Evolutionary conservation across 1,284 basidiomycete species (phyloP).

Genomic region (Rhodotorula mucilaginosa): DNA sequence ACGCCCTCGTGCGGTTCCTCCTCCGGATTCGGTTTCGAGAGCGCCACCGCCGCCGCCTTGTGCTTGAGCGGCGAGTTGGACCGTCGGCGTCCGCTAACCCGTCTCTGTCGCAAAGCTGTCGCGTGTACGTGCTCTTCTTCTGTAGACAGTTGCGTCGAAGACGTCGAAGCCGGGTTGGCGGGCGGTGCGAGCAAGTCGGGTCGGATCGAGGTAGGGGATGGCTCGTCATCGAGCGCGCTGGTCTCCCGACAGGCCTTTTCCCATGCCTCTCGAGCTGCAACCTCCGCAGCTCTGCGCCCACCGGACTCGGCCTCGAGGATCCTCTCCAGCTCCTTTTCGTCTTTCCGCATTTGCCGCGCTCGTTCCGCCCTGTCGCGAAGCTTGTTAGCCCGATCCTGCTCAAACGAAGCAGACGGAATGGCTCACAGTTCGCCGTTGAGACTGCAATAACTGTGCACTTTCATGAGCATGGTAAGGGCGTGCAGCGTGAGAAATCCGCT

Average conservation of each 20-base stretch:
- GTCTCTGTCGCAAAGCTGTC: neutral
- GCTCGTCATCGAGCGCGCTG: neutral
- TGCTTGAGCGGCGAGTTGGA: constrained; percentile 1
- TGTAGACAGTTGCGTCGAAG: constrained; percentile 25
- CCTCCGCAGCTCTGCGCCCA: constrained; percentile 59
- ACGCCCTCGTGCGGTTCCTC: constrained; percentile 12
- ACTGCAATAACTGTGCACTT: constrained; percentile 90
- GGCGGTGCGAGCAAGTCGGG: neutral
- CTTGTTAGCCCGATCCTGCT: neutral
- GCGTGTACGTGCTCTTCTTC: neutral
- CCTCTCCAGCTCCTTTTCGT: constrained; percentile 55
- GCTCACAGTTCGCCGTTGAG: constrained; percentile 74
- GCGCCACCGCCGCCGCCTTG: no score
- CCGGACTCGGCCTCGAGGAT: constrained; percentile 56
- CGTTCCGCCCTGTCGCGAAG: constrained; percentile 12
- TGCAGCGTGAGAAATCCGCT: constrained; percentile 51
- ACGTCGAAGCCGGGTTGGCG: neutral
- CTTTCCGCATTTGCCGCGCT: constrained; percentile 49
- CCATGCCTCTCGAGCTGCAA: constrained; percentile 21
- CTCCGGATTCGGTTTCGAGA: neutral
- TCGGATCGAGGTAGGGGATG: neutral
- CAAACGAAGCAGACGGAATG: neutral
- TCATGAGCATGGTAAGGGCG: constrained; percentile 82
- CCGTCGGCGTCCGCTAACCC: neutral
- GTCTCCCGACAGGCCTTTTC: constrained; percentile 13